Evolutionary conservation across 805 yeast species (phyloP), one percentile per base, ranked within the genome.

Genomic region (Wickerhamomyces hampshirensis): DNA sequence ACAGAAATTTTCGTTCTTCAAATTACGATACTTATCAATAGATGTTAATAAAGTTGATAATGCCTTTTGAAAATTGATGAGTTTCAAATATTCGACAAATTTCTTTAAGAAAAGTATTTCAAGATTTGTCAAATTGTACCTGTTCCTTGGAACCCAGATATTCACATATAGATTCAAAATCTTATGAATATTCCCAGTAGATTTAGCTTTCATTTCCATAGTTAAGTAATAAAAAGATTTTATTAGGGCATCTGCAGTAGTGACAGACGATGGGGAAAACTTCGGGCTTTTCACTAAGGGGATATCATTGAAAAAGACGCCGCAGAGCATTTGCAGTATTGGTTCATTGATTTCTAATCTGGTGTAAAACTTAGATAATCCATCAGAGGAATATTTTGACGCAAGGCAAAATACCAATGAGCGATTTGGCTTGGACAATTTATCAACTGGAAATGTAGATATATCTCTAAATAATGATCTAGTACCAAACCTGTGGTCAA

Each of bases 191-290:
- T 65, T 63, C 4, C 35, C 17, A 10, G 55, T 53, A 4, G 60
- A 50, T 29, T 55, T 58, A 10, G 58, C 43, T 18, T 49, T 56
- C 46, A 58, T 51, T 39, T 65, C 70, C 10, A 55, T 31, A 12
- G 59, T 50, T 7, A 66, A 42, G 19, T 53, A 57, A 42, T 59
- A 66, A 12, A 52, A 51, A 4, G 60, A 38, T 40, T 55, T 63
- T 2, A 66, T 50, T 29, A 66, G 47, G 0, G 51, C 35, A 29
- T 59, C 64, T 16, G 56, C 54, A 26, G 28, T 35, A 3, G 51
- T 44, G 5, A 31, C 29, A 2, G 28, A 23, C 8, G 14, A 13
- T 3, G 37, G 35, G 3, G 39, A 29, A 9, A 26, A 19, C 11
- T 23, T 24, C 1, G 23, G 28, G 14, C 24, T 21, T 28, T 40